phyloP scores from a whole-genome alignment of 108 stramenopile species.

The Stephanodiscus triporus region DNA sequence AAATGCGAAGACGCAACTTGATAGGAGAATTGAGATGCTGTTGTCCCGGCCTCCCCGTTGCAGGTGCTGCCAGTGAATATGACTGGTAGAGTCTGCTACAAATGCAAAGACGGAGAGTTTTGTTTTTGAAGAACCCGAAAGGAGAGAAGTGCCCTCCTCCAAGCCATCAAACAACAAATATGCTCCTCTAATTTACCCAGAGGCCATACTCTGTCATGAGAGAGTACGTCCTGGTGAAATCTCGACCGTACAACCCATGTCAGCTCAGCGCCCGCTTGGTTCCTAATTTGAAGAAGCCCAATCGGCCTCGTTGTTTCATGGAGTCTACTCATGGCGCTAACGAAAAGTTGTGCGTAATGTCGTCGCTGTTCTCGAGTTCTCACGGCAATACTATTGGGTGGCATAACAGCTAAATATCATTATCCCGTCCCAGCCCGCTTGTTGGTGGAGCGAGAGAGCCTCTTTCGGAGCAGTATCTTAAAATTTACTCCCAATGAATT shows the following conservation, averaged over 20 bases:
- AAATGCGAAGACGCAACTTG: conserved; percentile 75
- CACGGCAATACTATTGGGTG: not conserved
- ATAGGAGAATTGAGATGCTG: conserved; percentile 69
- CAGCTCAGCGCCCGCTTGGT: conserved; percentile 75
- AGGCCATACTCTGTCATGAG: conserved; percentile 54
- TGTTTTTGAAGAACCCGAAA: conserved; percentile 48
- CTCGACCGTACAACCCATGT: conserved; percentile 63
- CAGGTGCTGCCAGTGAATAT: conserved; percentile 70
- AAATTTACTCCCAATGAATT: too few relatives aligned
- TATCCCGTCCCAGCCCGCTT: not conserved
- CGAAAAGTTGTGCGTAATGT: conserved; percentile 7
- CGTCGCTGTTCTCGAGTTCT: not conserved
- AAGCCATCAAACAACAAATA: conserved; percentile 56
- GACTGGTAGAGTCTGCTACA: conserved; percentile 69
- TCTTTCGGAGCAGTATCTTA: too few relatives aligned
- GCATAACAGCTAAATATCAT: not conserved
- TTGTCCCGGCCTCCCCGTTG: conserved; percentile 71
- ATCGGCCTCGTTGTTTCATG: conserved; percentile 38
- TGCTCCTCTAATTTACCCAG: conserved; percentile 24
- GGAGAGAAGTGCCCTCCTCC: conserved; percentile 57
- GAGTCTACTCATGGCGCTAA: conserved; percentile 49
- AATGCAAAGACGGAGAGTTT: conserved; percentile 53
- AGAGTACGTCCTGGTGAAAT: conserved; percentile 81
- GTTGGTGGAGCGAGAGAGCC: not conserved
- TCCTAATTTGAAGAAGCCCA: conserved; percentile 36